Percentiles rank a stretch among this genome's conserved stretches.
These are phyloP conservation scores for Tagetes erecta DNA, from an alignment of 129 eudicot genomes.

Conservation along the genomic window DNA sequence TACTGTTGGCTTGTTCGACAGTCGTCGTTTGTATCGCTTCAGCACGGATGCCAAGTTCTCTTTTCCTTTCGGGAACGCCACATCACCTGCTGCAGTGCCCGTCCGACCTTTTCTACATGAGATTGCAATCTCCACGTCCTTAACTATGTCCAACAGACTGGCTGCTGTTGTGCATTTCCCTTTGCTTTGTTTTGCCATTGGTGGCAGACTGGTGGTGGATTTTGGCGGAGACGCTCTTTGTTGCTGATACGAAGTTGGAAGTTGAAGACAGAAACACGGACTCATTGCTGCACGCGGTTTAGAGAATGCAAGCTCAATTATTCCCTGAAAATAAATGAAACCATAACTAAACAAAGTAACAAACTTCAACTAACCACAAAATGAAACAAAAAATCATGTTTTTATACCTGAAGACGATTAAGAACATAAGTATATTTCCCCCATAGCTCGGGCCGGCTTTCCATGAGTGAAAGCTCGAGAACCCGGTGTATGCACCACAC, in stretches of 20 bases:
- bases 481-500: slow-evolving; percentile 93
- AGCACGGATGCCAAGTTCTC: slow-evolving; percentile 93
- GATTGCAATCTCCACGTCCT: slow-evolving; percentile 87
- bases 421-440: slow-evolving; percentile 94
- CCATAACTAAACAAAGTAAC: neutral
- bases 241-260: slow-evolving; percentile 59
- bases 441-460: slow-evolving; percentile 96
- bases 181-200: slow-evolving; percentile 60
- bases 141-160: slow-evolving; percentile 66
- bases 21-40: slow-evolving; percentile 78
- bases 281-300: slow-evolving; percentile 66
- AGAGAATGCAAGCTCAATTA: slow-evolving; percentile 71
- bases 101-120: slow-evolving; percentile 88
- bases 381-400: neutral
- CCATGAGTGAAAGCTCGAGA: slow-evolving; percentile 93
- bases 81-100: slow-evolving; percentile 98
- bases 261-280: slow-evolving; percentile 90
- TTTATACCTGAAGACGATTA: slow-evolving; percentile 88
- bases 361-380: neutral
- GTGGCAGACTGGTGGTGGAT: slow-evolving; percentile 59
- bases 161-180: slow-evolving; percentile 77
- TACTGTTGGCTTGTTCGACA: slow-evolving; percentile 52
- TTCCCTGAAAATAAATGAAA: slow-evolving; percentile 51
- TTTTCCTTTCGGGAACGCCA: slow-evolving; percentile 92
- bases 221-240: slow-evolving; percentile 55